A percentile compares a stretch with the other conserved stretches of the same genome.
Evolutionary conservation across 2,329 filamentous ascomycete species (phyloP).

Genomic region (Pyrenochaeta sp.): DNA sequence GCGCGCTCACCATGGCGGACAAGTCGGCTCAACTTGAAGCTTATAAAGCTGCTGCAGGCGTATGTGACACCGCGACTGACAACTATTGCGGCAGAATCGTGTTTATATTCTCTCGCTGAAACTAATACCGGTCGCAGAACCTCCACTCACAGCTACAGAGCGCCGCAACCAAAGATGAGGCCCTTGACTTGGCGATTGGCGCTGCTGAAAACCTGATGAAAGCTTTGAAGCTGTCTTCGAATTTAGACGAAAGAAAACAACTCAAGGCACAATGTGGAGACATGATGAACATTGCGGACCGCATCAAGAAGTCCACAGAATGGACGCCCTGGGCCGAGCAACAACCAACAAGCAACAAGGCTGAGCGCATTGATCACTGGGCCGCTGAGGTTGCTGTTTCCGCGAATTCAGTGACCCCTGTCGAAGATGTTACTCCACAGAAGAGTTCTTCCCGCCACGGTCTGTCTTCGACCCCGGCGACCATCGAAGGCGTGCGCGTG

Average conservation of each 20-base stretch:
- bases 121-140: slow-evolving; percentile 33
- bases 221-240: slow-evolving; percentile 70
- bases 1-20: slow-evolving; percentile 37
- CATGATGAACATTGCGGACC: slow-evolving; percentile 76
- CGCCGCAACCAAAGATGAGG: slow-evolving; percentile 66
- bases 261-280: slow-evolving; percentile 74
- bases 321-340: slow-evolving; percentile 32
- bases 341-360: slow-evolving; percentile 12
- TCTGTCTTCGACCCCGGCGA: slow-evolving; percentile 13
- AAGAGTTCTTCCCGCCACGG: slow-evolving; percentile 13
- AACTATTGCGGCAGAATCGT: slow-evolving; percentile 3
- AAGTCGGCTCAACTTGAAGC: slow-evolving; percentile 32
- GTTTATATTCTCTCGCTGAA: neutral
- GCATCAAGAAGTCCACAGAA: slow-evolving; percentile 66
- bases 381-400: slow-evolving; percentile 28
- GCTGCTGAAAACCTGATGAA: slow-evolving; percentile 85
- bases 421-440: slow-evolving; percentile 9
- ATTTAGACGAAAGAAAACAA: slow-evolving; percentile 69
- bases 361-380: slow-evolving; percentile 31
- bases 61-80: slow-evolving; percentile 39
- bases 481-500: slow-evolving; percentile 1
- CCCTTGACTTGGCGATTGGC: slow-evolving; percentile 77
- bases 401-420: neutral
- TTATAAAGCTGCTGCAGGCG: slow-evolving; percentile 43
- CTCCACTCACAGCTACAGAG: slow-evolving; percentile 56